Evolutionary conservation across 129 eudicot genomes (phyloP), one percentile per base, ranked within the genome.

Genomic region (Pittosporum tobira): DNA sequence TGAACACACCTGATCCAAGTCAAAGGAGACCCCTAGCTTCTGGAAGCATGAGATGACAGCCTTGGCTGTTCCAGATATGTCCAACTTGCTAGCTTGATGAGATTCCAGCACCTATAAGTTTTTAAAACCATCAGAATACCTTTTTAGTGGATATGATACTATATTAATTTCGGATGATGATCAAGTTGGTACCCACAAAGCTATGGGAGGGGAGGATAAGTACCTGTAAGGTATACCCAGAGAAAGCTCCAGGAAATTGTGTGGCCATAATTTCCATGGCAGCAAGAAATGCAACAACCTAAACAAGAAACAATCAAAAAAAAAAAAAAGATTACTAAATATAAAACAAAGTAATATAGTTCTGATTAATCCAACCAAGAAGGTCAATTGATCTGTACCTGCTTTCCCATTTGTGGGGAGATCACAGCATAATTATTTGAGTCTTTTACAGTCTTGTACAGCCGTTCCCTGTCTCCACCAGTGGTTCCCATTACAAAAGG

Each of bases 401-500:
- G 97, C 70, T 85, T 89, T 29, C 97, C 97, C 95, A 89, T 89
- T 71, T 89, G 97, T 26, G 97, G 95, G 31, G 97, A 89, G 64
- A 89, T 89, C 45, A 89, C 88, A 62, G 88, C 95, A 82, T 85
- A 85, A 75, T 76, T 78, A 31, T 79, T 82, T 1, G 93, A 71
- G n/a, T 85, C 95, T 20, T 73, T 66, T 13, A 89, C 97, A 64
- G 88, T 82, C 61, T 77, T 85, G 66, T 79, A 79, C 56, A 85
- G 76, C 30, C 56, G 80, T 61, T 85, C 88, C 73, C 97, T 82
- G 59, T 89, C 93, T 70, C 97, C 97, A 54, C 97, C 97, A 21
- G 97, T 89, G 59, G 97, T 89, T 70, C 97, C 95, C 87, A 85
- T 82, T 25, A 89, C 95, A 62, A 89, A 89, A 50, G 97, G 97